Conservation (phyloP, 257 asterid genomes). For the Eustoma russellianum region DNA sequence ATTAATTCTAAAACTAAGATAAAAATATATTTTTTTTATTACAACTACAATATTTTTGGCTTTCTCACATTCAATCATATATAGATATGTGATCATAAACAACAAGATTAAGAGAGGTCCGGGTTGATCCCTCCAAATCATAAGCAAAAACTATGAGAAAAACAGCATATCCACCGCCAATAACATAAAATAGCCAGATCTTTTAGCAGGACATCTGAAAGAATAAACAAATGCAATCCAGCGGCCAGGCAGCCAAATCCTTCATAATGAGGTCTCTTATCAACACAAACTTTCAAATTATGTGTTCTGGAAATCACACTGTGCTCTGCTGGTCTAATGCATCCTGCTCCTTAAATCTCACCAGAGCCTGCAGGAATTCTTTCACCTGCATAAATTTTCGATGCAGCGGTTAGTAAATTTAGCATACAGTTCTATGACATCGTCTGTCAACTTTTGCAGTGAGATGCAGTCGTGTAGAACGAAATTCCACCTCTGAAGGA, state of each 20-base stretch:
- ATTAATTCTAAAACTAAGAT: no score
- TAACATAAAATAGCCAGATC: not conserved
- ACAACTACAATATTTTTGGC: no score
- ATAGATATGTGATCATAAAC: no score
- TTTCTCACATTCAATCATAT: no score
- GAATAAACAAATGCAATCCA: no score
- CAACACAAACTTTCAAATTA: no score
- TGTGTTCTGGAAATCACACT: not conserved
- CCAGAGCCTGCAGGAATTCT: slow-evolving; percentile 49
- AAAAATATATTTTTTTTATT: no score
- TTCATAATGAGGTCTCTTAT: not conserved
- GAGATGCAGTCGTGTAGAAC: not conserved
- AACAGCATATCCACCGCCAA: not conserved
- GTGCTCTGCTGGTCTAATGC: slow-evolving; percentile 2
- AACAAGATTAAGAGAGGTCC: no score
- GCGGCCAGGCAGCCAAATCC: not conserved
- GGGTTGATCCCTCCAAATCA: no score
- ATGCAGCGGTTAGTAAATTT: not conserved
- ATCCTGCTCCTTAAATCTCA: slow-evolving; percentile 32
- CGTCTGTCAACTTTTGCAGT: not conserved
- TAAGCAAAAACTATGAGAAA: not conserved
- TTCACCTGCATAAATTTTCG: slow-evolving; percentile 34
- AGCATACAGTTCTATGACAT: not conserved
- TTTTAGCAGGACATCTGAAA: not conserved
- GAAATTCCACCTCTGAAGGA: slow-evolving; percentile 57